A percentile compares a stretch with the other conserved stretches of the same genome.
phyloP scores from a whole-genome alignment of 352 stramenopile species.

The Globisporangium carolinianum region DNA sequence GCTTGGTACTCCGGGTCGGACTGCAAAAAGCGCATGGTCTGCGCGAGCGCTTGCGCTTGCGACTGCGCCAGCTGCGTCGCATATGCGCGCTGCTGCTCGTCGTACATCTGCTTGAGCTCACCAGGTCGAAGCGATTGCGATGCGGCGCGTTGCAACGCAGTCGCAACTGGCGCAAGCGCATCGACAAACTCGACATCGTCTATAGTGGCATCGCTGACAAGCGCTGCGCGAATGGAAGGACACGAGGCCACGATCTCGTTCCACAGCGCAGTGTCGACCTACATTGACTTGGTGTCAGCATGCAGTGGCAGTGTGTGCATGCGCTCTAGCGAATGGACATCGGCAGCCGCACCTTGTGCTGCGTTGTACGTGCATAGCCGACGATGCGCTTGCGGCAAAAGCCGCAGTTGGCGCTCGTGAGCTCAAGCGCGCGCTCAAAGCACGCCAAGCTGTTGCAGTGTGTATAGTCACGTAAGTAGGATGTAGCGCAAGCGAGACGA shows the following conservation, averaged over 20 bases:
- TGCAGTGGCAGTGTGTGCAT: background rate
- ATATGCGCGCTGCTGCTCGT: constrained; percentile 26
- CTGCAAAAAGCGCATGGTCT: constrained; percentile 51
- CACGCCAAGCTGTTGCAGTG: constrained; percentile 34
- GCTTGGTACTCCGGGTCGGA: constrained; percentile 39
- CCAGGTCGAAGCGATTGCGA: constrained; percentile 8
- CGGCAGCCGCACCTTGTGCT: constrained; percentile 31
- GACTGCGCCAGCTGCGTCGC: constrained; percentile 21
- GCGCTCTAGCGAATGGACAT: background rate
- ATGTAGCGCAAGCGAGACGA: background rate
- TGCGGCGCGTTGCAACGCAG: no score
- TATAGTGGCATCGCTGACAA: constrained; percentile 8
- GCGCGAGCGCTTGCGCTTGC: constrained; percentile 30
- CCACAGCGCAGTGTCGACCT: constrained; percentile 58
- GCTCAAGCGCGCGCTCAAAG: constrained; percentile 63
- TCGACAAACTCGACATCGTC: constrained; percentile 35
- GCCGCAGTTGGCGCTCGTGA: constrained; percentile 73
- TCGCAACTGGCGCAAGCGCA: no score
- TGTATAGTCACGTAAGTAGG: background rate
- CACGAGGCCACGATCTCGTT: constrained; percentile 36
- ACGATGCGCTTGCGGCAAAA: constrained; percentile 77
- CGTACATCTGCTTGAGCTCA: constrained; percentile 38
- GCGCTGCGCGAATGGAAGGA: constrained; percentile 26
- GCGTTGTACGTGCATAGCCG: constrained; percentile 66
- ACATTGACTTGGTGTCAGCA: background rate